Evolutionary conservation across 768 basidiomycete species (phyloP).

Genomic region (Plicaturopsis crispa): DNA sequence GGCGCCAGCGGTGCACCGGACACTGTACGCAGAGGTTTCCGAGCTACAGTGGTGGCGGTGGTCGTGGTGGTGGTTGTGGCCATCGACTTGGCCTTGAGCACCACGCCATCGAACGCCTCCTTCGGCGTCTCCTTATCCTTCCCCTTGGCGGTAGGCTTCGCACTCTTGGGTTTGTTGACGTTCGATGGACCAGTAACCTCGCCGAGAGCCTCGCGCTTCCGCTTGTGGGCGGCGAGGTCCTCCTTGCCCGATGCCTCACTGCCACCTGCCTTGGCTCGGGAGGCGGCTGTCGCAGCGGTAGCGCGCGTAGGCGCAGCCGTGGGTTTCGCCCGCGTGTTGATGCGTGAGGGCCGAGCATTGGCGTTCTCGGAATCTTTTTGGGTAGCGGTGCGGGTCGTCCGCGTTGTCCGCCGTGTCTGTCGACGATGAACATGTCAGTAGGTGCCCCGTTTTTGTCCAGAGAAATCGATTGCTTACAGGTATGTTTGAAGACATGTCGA

Average conservation of each 20-base stretch:
- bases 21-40: constrained; percentile 51
- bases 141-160: constrained; percentile 42
- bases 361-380: constrained; percentile 66
- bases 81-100: constrained; percentile 42
- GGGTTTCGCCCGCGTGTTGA: constrained; percentile 55
- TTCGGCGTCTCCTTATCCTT: constrained; percentile 43
- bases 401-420: constrained; percentile 60
- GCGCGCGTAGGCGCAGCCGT: constrained; percentile 39
- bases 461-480: constrained; percentile 25
- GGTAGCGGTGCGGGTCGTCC: constrained; percentile 43
- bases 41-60: constrained; percentile 20
- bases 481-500: constrained; percentile 33
- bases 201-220: constrained; percentile 69
- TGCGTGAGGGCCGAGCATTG: constrained; percentile 52
- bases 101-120: constrained; percentile 56
- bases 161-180: constrained; percentile 25
- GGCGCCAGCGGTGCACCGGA: no score
- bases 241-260: constrained; percentile 33
- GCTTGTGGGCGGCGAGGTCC: constrained; percentile 48
- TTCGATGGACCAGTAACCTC: constrained; percentile 61
- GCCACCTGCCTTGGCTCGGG: constrained; percentile 41
- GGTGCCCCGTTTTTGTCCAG: not conserved
- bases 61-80: constrained; percentile 6
- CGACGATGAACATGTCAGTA: no score
- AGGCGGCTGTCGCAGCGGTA: constrained; percentile 41